phyloP scores from a whole-genome alignment of 1,139 yeast genomes.

The Debaryomyces sp. region DNA sequence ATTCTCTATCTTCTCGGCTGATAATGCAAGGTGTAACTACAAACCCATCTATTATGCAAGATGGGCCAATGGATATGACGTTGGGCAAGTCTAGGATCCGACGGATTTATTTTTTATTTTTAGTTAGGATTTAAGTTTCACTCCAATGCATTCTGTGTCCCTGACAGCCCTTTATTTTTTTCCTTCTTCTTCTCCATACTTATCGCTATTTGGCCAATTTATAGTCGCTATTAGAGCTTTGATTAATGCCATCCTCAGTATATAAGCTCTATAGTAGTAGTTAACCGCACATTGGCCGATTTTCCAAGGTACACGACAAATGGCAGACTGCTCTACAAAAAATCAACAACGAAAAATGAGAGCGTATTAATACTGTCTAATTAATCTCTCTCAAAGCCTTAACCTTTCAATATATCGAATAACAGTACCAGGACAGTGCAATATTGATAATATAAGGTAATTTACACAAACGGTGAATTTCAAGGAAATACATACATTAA shows the following conservation, averaged over 20 bases:
- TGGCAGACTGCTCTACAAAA: slow-evolving; percentile 4
- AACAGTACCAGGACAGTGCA: background rate
- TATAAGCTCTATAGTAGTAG: background rate
- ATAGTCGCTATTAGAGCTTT: background rate
- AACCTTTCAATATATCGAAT: background rate
- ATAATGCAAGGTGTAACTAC: slow-evolving; percentile 1
- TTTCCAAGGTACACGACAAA: slow-evolving; percentile 7
- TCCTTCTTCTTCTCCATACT: background rate
- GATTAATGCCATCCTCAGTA: background rate
- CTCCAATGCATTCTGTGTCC: background rate
- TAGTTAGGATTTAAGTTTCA: background rate
- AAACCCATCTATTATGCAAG: background rate
- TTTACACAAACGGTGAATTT: background rate
- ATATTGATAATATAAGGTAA: background rate
- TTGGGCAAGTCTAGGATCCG: background rate
- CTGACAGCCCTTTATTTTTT: background rate
- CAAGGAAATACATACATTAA: background rate
- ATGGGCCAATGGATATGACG: slow-evolving; percentile 1
- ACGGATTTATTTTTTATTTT: background rate
- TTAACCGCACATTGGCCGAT: slow-evolving; percentile 3
- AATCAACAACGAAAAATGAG: slow-evolving; percentile 7
- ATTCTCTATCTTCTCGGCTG: background rate
- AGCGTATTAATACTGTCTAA: background rate
- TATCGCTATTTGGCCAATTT: background rate
- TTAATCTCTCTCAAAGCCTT: slow-evolving; percentile 1